These are phyloP conservation scores for Tolypocladium sp. DNA, from an alignment of 2,329 filamentous ascomycete species.

Conservation along the genomic window DNA sequence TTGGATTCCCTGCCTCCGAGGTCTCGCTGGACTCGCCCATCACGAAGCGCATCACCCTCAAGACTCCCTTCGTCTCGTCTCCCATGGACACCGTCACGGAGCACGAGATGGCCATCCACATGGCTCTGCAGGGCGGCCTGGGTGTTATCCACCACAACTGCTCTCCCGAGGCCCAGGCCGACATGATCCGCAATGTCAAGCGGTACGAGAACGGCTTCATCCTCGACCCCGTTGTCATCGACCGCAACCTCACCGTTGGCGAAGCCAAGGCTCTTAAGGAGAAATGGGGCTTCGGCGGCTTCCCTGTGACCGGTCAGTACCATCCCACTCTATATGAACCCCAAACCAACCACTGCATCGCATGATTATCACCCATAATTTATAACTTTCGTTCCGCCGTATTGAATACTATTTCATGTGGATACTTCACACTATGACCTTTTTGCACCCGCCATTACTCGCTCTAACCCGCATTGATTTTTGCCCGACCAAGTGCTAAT, in stretches of 20 bases:
- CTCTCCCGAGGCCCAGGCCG: constrained; percentile 91
- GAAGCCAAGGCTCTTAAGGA: constrained; percentile 91
- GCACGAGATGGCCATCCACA: constrained; percentile 98
- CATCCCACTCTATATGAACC: constrained; percentile 7
- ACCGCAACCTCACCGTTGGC: constrained; percentile 75
- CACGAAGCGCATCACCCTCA: constrained; percentile 91
- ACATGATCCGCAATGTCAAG: constrained; percentile 99
- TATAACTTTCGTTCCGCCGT: constrained; percentile 99
- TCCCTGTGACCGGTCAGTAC: constrained; percentile 91
- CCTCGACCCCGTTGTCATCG: constrained; percentile 86
- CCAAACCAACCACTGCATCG: constrained; percentile 18
- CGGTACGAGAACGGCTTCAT: constrained; percentile 99
- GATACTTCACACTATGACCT: constrained; percentile 40
- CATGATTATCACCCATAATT: constrained; percentile 72
- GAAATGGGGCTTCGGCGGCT: constrained; percentile 97
- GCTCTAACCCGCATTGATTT: constrained; percentile 3
- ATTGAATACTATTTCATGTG: constrained; percentile 77
- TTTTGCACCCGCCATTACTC: constrained; percentile 4
- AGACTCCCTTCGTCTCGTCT: constrained; percentile 93
- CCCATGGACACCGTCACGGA: constrained; percentile 99
- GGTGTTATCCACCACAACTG: constrained; percentile 99
- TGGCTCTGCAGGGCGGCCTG: constrained; percentile 77
- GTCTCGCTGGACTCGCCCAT: constrained; percentile 84
- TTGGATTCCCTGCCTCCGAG: constrained; percentile 89
- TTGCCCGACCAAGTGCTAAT: constrained; percentile 9